These are phyloP conservation scores for Chenopodium album DNA, from an alignment of 148 eudicot genomes.

Conservation along the genomic window DNA sequence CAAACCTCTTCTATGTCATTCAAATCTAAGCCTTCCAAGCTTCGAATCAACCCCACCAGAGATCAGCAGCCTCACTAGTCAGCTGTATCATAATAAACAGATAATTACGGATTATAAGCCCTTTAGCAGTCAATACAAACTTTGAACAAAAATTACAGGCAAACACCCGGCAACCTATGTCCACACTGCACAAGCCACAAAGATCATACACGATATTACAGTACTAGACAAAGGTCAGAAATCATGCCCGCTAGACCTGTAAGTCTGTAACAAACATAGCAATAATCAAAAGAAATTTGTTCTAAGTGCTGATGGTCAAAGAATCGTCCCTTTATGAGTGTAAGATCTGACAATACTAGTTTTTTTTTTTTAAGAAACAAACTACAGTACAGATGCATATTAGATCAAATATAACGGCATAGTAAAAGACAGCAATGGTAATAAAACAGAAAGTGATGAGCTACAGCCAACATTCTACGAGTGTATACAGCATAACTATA, in stretches of 20 bases:
- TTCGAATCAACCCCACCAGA: not conserved
- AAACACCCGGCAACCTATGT: no score
- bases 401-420: not conserved
- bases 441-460: no score
- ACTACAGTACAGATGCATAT: not conserved
- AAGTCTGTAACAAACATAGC: not conserved
- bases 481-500: no score
- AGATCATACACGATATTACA: not conserved
- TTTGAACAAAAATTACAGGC: not conserved
- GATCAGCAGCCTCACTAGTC: not conserved
- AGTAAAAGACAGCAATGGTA: no score
- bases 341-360: not conserved
- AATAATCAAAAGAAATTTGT: not conserved
- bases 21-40: not conserved
- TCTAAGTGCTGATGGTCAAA: not conserved
- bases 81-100: not conserved
- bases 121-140: not conserved
- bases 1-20: no score
- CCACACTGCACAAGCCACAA: not conserved
- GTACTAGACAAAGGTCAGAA: not conserved
- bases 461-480: not conserved
- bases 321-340: not conserved
- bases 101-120: not conserved
- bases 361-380: no score
- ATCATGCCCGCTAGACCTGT: not conserved